Evolutionary conservation across 140 eudicot species (phyloP).

Genomic region (Ambrosia hybrid): DNA sequence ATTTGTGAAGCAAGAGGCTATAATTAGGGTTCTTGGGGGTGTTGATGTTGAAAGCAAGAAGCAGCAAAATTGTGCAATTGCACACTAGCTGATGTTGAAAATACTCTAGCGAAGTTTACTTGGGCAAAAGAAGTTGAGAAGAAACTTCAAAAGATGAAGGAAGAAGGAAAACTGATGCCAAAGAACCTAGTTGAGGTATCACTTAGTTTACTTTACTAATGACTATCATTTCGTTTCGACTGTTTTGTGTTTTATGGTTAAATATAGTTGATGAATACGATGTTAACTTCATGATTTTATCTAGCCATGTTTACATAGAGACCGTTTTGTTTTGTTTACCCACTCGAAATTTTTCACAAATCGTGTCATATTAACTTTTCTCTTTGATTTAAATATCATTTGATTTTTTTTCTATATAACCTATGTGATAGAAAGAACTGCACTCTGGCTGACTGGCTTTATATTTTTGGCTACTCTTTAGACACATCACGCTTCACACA

Average conservation of each 20-base stretch:
- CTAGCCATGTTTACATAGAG: slow-evolving; percentile 4
- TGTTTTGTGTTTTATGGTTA: background rate
- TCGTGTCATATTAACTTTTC: background rate
- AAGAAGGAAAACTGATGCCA: slow-evolving; percentile 94
- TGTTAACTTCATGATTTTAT: slow-evolving; percentile 4
- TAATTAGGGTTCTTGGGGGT: slow-evolving; percentile 74
- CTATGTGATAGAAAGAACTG: background rate
- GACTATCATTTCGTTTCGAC: slow-evolving; percentile 8
- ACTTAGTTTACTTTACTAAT: background rate
- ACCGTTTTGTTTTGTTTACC: background rate
- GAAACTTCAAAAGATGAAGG: slow-evolving; percentile 74
- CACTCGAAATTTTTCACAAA: background rate
- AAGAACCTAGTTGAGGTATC: slow-evolving; percentile 82
- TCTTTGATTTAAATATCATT: background rate
- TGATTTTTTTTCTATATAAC: background rate
- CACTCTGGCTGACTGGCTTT: background rate
- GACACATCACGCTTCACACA: background rate
- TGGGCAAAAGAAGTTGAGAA: slow-evolving; percentile 93
- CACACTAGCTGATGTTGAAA: slow-evolving; percentile 77
- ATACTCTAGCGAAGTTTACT: slow-evolving; percentile 69
- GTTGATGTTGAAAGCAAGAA: slow-evolving; percentile 80
- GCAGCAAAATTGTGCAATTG: slow-evolving; percentile 82
- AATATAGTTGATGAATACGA: slow-evolving; percentile 11
- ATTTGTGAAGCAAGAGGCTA: slow-evolving; percentile 81
- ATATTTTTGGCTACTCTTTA: background rate